Conservation (phyloP, 2,329 filamentous ascomycete genomes). For the Amauroascus niger region DNA sequence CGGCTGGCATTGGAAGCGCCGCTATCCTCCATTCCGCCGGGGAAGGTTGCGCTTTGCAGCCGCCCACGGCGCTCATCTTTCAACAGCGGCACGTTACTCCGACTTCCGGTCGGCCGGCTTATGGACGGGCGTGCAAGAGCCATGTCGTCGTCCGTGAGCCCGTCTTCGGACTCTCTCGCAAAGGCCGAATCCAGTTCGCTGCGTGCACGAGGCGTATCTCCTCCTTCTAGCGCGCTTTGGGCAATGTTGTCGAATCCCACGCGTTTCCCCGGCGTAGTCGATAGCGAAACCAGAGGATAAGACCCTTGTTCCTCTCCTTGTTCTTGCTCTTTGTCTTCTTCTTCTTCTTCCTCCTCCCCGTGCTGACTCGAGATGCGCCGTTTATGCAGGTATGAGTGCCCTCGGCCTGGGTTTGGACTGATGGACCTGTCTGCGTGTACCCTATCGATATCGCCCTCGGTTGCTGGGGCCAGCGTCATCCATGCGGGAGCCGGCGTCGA, state of each 20-base stretch:
- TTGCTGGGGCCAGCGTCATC: slow-evolving; percentile 1
- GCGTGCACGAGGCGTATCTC: neutral
- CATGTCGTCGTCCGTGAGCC: slow-evolving; percentile 38
- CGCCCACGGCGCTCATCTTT: slow-evolving; percentile 38
- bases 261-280: slow-evolving; percentile 1
- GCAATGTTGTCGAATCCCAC: neutral
- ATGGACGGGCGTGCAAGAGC: slow-evolving; percentile 39
- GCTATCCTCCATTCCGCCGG: slow-evolving; percentile 28
- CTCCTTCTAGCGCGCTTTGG: neutral
- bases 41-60: slow-evolving; percentile 25
- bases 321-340: too few species aligned
- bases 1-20: slow-evolving; percentile 38
- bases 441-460: neutral
- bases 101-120: slow-evolving; percentile 41
- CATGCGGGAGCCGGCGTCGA: neutral
- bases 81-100: slow-evolving; percentile 47
- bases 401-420: neutral
- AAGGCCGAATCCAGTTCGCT: neutral
- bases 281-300: neutral
- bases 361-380: neutral
- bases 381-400: neutral
- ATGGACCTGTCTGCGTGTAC: slow-evolving; percentile 2
- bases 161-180: slow-evolving; percentile 25
- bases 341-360: too few species aligned
- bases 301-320: too few species aligned